Conservation (phyloP, 768 basidiomycete species). For the Albatrellus ellisii region DNA sequence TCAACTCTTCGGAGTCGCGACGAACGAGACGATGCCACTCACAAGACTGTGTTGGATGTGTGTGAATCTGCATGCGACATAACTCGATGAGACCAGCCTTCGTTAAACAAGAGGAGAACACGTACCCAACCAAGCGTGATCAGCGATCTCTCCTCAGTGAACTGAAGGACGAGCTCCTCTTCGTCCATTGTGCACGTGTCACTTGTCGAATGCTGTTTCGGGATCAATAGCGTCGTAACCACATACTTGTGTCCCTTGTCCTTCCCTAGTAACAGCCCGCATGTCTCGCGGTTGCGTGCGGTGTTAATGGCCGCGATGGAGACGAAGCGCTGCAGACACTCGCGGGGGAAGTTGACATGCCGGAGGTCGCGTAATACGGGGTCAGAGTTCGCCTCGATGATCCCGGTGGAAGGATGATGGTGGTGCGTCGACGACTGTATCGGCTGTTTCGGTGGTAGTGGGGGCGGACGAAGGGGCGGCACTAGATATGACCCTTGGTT, state of each 20-base stretch:
- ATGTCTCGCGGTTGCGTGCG: constrained; percentile 68
- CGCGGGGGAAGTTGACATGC: constrained; percentile 54
- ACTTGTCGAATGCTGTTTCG: constrained; percentile 78
- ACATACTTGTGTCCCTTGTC: constrained; percentile 42
- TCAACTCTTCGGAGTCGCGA: constrained; percentile 7
- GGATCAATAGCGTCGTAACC: constrained; percentile 76
- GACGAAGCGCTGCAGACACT: constrained; percentile 64
- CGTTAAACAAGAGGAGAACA: constrained; percentile 8
- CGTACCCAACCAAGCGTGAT: constrained; percentile 89
- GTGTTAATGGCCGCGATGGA: constrained; percentile 74
- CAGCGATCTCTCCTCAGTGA: constrained; percentile 69
- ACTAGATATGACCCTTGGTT: background rate
- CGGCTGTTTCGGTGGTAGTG: constrained; percentile 20
- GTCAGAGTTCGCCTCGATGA: constrained; percentile 21
- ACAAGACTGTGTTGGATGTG: constrained; percentile 85
- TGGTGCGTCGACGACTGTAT: constrained; percentile 11
- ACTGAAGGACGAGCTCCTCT: constrained; percentile 76
- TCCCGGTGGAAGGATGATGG: constrained; percentile 2
- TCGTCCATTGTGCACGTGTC: constrained; percentile 92
- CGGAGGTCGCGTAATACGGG: constrained; percentile 33
- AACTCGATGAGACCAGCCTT: constrained; percentile 1
- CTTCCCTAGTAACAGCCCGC: constrained; percentile 73
- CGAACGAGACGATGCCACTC: constrained; percentile 16
- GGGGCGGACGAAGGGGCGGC: constrained; percentile 13
- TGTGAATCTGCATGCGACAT: constrained; percentile 58